These are phyloP conservation scores for Sistotremastrum niveocremeum DNA, from an alignment of 768 basidiomycete genomes.

Conservation along the genomic window DNA sequence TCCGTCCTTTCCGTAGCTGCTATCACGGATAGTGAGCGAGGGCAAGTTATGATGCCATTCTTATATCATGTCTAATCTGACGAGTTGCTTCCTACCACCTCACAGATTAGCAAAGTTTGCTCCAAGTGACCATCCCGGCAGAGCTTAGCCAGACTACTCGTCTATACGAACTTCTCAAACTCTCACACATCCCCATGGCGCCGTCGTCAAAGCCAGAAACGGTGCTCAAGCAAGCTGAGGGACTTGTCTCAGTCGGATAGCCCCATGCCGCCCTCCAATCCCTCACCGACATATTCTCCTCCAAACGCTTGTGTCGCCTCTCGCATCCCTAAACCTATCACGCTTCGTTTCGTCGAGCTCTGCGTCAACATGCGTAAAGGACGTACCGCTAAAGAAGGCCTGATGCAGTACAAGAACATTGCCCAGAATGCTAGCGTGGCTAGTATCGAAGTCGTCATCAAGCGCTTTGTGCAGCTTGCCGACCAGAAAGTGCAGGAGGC, in stretches of 20 bases:
- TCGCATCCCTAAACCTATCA: constrained; percentile 84
- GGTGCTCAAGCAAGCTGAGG: constrained; percentile 85
- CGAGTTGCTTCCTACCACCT: too few species aligned
- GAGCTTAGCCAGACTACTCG: too few species aligned
- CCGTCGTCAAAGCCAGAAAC: constrained; percentile 87
- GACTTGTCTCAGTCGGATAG: constrained; percentile 85
- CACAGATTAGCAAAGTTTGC: too few species aligned
- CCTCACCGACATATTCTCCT: constrained; percentile 82
- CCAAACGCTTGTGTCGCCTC: constrained; percentile 91
- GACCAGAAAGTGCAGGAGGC: constrained; percentile 76
- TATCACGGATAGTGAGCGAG: too few species aligned
- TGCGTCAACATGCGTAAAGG: constrained; percentile 94
- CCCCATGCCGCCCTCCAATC: constrained; percentile 82
- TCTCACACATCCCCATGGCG: too few species aligned
- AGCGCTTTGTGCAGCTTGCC: constrained; percentile 66
- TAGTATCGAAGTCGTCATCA: constrained; percentile 87
- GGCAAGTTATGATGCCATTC: too few species aligned
- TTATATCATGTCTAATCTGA: too few species aligned
- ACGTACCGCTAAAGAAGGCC: constrained; percentile 83
- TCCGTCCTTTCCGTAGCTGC: too few species aligned
- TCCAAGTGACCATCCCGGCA: too few species aligned
- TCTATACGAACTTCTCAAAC: too few species aligned
- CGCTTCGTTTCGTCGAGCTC: constrained; percentile 90
- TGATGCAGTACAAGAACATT: constrained; percentile 97
- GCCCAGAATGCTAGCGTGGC: constrained; percentile 86